Conservation (phyloP, 495 filamentous ascomycete genomes). For the Podospora anserina region DNA sequence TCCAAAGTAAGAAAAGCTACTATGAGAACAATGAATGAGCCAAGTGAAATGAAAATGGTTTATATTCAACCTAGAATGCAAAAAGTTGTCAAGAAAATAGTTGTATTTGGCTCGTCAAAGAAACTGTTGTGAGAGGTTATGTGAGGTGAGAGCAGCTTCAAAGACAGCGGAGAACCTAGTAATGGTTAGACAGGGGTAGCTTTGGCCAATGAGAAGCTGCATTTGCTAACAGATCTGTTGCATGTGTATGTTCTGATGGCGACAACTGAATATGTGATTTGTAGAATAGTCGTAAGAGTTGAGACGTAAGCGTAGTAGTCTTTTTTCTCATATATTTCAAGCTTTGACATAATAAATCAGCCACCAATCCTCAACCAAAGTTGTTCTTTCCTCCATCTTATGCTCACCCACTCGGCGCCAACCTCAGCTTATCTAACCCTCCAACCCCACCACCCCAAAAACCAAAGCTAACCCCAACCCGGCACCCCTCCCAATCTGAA, state of each 20-base stretch:
- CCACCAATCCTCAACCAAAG: not conserved
- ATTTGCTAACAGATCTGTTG: not conserved
- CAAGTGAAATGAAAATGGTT: not conserved
- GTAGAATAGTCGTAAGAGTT: not conserved
- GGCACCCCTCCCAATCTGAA: slow-evolving; percentile 17
- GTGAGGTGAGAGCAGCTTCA: slow-evolving; percentile 1
- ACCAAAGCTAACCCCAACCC: slow-evolving; percentile 9
- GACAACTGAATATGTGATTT: not conserved
- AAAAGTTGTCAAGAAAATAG: not conserved
- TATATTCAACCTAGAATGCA: not conserved
- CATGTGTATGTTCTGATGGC: not conserved
- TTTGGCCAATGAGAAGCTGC: slow-evolving; percentile 7
- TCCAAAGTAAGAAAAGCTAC: not conserved
- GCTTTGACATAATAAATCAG: not conserved
- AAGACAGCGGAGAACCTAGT: not conserved
- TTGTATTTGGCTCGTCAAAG: not conserved
- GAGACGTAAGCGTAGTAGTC: not conserved
- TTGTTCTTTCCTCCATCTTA: not conserved
- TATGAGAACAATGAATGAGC: not conserved
- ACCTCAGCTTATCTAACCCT: not conserved
- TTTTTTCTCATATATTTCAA: not conserved
- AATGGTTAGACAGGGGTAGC: not conserved
- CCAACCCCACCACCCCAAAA: not conserved
- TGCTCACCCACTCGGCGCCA: slow-evolving; percentile 10
- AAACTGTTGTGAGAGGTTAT: not conserved